These are phyloP conservation scores for Nemophila menziesii DNA, from an alignment of 257 asterid species.

Conservation along the genomic window DNA sequence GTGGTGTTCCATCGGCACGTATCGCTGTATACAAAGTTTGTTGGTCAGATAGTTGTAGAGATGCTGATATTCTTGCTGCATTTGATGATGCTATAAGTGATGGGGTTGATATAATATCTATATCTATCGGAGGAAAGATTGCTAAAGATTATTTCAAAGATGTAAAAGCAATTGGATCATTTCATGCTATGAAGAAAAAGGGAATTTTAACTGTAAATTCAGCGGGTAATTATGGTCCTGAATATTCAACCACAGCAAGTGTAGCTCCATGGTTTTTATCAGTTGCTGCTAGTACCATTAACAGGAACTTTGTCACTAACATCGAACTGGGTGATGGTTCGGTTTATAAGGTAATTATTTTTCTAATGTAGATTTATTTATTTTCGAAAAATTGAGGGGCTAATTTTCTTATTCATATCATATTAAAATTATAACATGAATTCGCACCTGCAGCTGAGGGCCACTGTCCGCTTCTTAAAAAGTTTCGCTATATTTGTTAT, in stretches of 20 bases:
- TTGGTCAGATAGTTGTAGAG: conserved; percentile 85
- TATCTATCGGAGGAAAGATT: conserved; percentile 75
- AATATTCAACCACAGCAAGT: no score
- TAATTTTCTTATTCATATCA: no score
- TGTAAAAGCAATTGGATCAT: conserved; percentile 35
- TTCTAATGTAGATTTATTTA: no score
- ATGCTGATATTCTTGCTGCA: conserved; percentile 81
- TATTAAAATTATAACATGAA: no score
- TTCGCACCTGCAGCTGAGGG: no score
- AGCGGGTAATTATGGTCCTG: conserved; percentile 35
- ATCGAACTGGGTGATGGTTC: conserved; percentile 20
- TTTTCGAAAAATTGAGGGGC: no score
- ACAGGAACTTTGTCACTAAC: conserved; percentile 24
- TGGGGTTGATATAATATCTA: conserved; percentile 79
- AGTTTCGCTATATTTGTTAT: no score
- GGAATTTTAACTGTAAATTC: conserved; percentile 34
- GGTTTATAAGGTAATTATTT: conserved; percentile 19
- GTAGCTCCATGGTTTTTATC: conserved; percentile 35
- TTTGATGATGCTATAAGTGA: conserved; percentile 75
- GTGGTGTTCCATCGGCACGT: conserved; percentile 91
- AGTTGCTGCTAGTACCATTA: conserved; percentile 31
- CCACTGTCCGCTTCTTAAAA: no score
- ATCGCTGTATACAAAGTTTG: conserved; percentile 82
- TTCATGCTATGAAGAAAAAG: no score
- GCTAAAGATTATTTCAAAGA: conserved; percentile 20